Evolutionary conservation across 371 early-diverging fungal genomes (phyloP), one percentile per base, ranked within the genome.

Genomic region (Mortierella sp.): DNA sequence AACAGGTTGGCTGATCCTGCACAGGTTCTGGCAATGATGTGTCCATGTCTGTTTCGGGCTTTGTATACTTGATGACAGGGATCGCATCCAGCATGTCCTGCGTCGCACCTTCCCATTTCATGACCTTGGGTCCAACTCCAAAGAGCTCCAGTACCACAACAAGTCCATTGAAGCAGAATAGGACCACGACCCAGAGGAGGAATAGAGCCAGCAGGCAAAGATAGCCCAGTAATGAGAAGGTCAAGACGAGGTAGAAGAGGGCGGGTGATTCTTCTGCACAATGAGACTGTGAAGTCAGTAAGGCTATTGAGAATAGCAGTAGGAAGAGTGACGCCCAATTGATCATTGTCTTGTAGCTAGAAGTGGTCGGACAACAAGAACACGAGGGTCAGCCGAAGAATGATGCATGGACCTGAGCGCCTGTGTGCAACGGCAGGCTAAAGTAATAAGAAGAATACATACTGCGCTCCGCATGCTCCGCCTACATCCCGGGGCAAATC

Each of bases 321-420:
- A 76, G 50, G 40, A 76, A n/a, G 10, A 76, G 49, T 2, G 76
- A 76, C 13, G 61, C 76, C 76, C 69, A 76, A 28, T 76, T 76
- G 58, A 69, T 60, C 76, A 76, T 52, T 17, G 76, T 76, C 46
- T 58, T 69, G 62, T 76, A 76, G 34, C 76, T 59, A 43, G 5
- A 27, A 29, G 40, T 44, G 3, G 10, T 45, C 39, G 37, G 17
- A 52, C 17, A 39, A 29, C 22, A 22, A 39, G 40, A 61, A 56
- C 22, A 25, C 16, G 22, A 39, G 17, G 34, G 34, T 34, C 34
- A 34, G 34, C 34, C 34, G 34, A 14, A 19, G 24, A 47, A 37
- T 10, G 13, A 37, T 46, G 10, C 27, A 19, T 7, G 12, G 12
- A 39, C 39, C 17, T 37, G 31, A 7, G 17, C 51, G 6, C 40